Base-by-base conservation (phyloP, 2,329 filamentous ascomycete species). In the Pezicula radicicola region DNA sequence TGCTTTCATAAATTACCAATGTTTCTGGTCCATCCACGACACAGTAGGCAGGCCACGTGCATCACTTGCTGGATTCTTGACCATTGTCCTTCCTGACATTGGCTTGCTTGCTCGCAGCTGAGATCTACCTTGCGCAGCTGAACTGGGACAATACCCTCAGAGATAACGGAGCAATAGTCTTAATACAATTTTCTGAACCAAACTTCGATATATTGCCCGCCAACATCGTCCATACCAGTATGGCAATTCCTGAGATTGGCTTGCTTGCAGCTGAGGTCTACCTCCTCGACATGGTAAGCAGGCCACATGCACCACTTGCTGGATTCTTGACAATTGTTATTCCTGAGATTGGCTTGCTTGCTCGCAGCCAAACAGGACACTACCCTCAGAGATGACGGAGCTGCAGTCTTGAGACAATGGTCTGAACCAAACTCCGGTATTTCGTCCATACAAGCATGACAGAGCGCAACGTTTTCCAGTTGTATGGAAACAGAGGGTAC, bases 261-360 rank as follows among this genome's bases (percentile, higher is more conserved):
- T 59, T 60, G n/a, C 50, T 63, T 42, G n/a, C 27, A 12, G 51
- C 55, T 10, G 41, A 58, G 4, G 50, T 52, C 16, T 62, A 63
- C 41, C 41, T 63, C 12, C 55, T 58, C 36, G 58, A 62, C 37
- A 19, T 43, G 13, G 49, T 54, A 27, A 51, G 53, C 9, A 63
- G n/a, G n/a, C n/a, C n/a, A n/a, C n/a, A 21, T 21, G 54, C 58
- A n/a, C 52, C 59, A 3, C 52, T 60, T n/a, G 41, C 51, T 28
- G 16, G 30, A 19, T 63, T 53, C 37, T 47, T 62, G 3, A 33
- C 40, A 10, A 45, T 60, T 12, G 44, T 57, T 1, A 57, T 47
- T 45, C 57, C 55, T 4, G 16, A 43, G 18, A 58, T 61, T 37
- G 57, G 58, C 12, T 21, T 21, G 21, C 21, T 21, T 21, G 21